Evolutionary conservation across 805 yeast genomes (phyloP).

Genomic region (Isabelozyma pseudorhagii): DNA sequence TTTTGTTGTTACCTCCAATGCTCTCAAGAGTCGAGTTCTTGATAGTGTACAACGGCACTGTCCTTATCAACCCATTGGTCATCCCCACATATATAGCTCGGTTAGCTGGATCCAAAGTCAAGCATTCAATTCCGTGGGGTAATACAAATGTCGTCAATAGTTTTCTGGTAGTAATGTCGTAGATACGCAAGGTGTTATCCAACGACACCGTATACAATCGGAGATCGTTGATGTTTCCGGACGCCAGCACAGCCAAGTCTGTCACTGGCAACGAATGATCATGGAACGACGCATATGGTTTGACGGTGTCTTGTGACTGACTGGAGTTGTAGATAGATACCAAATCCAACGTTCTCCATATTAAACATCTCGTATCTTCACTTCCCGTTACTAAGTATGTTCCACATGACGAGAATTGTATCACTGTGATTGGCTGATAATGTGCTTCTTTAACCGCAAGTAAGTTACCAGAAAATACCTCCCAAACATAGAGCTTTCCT

Average conservation of each 20-base stretch:
- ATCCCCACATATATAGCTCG: constrained; percentile 72
- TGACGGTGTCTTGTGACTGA: constrained; percentile 33
- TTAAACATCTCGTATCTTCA: constrained; percentile 71
- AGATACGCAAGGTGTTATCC: constrained; percentile 75
- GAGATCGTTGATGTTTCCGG: constrained; percentile 58
- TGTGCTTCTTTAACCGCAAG: constrained; percentile 76
- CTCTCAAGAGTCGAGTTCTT: constrained; percentile 48
- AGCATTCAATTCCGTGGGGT: constrained; percentile 50
- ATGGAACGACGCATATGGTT: constrained; percentile 57
- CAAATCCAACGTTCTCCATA: constrained; percentile 71
- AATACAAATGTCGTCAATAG: constrained; percentile 72
- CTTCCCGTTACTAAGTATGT: constrained; percentile 73
- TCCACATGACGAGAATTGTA: constrained; percentile 61
- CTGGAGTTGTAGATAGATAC: constrained; percentile 29
- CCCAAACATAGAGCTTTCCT: constrained; percentile 89
- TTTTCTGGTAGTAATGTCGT: constrained; percentile 46
- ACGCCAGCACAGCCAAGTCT: constrained; percentile 39
- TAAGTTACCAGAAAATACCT: constrained; percentile 70
- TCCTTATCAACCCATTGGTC: constrained; percentile 56
- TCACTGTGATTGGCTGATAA: constrained; percentile 66
- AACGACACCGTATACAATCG: constrained; percentile 65
- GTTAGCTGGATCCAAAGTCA: constrained; percentile 76
- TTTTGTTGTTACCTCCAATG: constrained; percentile 56
- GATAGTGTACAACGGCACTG: constrained; percentile 48
- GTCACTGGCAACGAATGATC: constrained; percentile 61